Base-by-base conservation (phyloP, 768 basidiomycete genomes). In the Tricholoma bakamatsutake region DNA sequence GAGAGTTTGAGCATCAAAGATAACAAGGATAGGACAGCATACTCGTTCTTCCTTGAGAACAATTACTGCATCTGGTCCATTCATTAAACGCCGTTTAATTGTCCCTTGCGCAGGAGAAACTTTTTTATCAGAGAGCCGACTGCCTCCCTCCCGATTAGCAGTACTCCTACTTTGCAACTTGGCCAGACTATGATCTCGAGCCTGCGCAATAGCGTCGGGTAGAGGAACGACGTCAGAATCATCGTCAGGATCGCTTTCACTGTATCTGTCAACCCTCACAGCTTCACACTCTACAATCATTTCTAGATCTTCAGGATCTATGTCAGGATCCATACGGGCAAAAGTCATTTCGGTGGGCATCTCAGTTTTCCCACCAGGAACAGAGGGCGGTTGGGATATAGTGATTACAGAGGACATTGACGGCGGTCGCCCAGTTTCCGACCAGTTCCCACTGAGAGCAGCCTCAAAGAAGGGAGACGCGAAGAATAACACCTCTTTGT, bases 391-490 rank as follows among this genome's bases (percentile, higher is more conserved):
- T 61, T 90, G 88, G 2, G 89, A 87, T 52, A 93, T 88, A 18
- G 91, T 92, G 65, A 92, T 87, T 31, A 91, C 77, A 49, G 90
- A 91, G 24, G 87, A 90, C 77, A 88, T 83, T 54, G 88, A 91
- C 21, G 76, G 80, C 17, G 87, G 88, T 37, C 88, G 79, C 33
- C 85, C 88, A 5, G 87, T 94, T 72, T 96, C 93, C 11, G 89
- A 88, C 93, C 93, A 96, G 64, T 90, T 83, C 7, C 93, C 93
- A 62, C 90, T 90, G 47, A 96, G 74, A 8, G 92, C 87, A 15
- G 90, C 91, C 69, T 94, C 87, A 68, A 96, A 96, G 77, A 96
- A 96, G 0, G 93, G 91, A n/a, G 92, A 94, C 4, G 93, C 88
- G 66, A 93, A 96, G 71, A 86, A 88, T 5, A 96, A 74, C 28